Percentiles rank a stretch among this genome's conserved stretches.
Evolutionary conservation across 2,329 filamentous ascomycete genomes (phyloP).

Genomic region (Paecilomyces niveus): DNA sequence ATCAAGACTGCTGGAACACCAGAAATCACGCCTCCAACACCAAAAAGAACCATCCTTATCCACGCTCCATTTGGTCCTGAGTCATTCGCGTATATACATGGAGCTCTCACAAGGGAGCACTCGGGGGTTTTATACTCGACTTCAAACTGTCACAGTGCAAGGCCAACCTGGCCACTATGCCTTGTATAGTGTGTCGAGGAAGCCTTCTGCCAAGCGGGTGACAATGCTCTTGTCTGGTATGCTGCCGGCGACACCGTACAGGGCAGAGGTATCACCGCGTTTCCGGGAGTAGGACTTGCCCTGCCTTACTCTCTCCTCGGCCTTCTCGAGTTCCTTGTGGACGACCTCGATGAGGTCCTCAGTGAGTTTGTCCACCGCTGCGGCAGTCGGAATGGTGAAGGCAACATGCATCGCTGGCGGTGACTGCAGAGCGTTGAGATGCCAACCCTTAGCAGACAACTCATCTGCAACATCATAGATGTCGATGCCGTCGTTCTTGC

Average conservation of each 20-base stretch:
- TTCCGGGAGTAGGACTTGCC: conserved; percentile 49
- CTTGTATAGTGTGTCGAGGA: conserved; percentile 90
- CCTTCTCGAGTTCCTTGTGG: conserved; percentile 69
- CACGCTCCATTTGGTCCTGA: background rate
- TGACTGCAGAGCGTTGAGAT: conserved; percentile 87
- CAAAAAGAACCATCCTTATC: background rate
- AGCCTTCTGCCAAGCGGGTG: conserved; percentile 80
- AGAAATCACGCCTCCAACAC: background rate
- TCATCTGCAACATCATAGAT: conserved; percentile 91
- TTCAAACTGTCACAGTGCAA: background rate
- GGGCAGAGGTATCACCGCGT: conserved; percentile 66
- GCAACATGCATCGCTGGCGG: conserved; percentile 91
- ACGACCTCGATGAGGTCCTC: conserved; percentile 57
- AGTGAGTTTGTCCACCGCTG: conserved; percentile 72
- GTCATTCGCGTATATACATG: background rate
- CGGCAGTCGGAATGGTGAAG: conserved; percentile 78
- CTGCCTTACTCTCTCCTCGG: conserved; percentile 58
- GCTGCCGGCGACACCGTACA: conserved; percentile 93
- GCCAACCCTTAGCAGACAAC: conserved; percentile 82
- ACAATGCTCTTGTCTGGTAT: conserved; percentile 95
- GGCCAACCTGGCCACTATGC: conserved; percentile 42
- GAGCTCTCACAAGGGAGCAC: background rate
- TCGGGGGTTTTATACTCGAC: background rate
- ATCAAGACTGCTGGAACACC: background rate
- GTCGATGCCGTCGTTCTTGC: conserved; percentile 63